These are phyloP conservation scores for Cymbopogon flexuosus DNA, from an alignment of 202 grass and related monocot species.

Conservation along the genomic window DNA sequence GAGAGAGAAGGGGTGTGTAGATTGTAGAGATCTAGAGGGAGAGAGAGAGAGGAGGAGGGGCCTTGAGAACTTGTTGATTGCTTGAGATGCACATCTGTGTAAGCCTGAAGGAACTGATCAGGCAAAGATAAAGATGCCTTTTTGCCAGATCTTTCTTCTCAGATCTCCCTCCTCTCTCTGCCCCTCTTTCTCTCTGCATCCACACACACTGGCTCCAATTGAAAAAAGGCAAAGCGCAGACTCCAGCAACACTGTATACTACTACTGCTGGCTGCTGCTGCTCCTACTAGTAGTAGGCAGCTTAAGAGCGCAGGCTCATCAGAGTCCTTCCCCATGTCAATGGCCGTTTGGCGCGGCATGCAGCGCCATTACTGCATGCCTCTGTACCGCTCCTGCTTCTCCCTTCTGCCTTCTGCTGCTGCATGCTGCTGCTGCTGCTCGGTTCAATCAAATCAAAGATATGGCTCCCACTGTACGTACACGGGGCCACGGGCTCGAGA, in stretches of 20 bases:
- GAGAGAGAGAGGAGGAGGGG: neutral
- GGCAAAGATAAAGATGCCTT: conserved; percentile 45
- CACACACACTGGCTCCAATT: conserved; percentile 1
- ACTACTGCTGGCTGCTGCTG: too few species aligned
- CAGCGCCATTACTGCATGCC: conserved; percentile 36
- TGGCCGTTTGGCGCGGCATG: conserved; percentile 38
- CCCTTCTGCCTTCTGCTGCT: neutral
- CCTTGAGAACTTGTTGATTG: neutral
- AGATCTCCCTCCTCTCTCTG: neutral
- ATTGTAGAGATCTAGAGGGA: neutral
- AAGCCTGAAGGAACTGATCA: conserved; percentile 41
- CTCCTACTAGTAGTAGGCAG: neutral
- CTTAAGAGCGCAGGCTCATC: neutral
- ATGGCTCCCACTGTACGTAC: conserved; percentile 6
- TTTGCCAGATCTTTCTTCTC: conserved; percentile 40
- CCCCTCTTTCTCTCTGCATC: neutral
- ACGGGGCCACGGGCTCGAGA: too few species aligned
- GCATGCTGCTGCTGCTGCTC: neutral
- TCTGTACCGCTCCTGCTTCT: neutral
- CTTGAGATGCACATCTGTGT: conserved; percentile 45
- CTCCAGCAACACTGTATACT: conserved; percentile 36
- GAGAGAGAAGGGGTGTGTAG: too few species aligned
- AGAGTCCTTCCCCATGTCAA: conserved; percentile 34
- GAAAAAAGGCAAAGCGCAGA: conserved; percentile 48
- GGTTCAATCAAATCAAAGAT: conserved; percentile 54